A percentile compares a stretch with the other conserved stretches of the same genome.
Conservation (phyloP, 2,329 filamentous ascomycete genomes). For the Aspergillus udagawae region DNA sequence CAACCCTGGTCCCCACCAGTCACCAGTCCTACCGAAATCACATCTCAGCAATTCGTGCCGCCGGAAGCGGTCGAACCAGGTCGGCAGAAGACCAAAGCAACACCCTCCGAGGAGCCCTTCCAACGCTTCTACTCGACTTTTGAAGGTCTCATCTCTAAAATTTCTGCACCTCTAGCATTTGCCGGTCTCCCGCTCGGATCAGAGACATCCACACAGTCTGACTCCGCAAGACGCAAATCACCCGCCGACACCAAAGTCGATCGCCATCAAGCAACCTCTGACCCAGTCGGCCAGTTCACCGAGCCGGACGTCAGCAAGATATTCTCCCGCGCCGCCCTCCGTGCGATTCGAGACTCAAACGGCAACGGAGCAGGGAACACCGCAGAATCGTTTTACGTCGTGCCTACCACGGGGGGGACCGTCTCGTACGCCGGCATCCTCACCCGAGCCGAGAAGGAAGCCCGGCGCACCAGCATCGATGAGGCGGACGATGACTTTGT, state of each 20-base stretch:
- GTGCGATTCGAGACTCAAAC: constrained; percentile 66
- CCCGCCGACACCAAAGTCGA: constrained; percentile 35
- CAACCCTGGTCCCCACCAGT: constrained; percentile 34
- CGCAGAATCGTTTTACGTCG: constrained; percentile 81
- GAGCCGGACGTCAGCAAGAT: constrained; percentile 78
- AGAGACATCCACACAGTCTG: constrained; percentile 34
- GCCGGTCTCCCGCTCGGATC: constrained; percentile 76
- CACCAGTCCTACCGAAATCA: constrained; percentile 31
- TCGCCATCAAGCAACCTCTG: constrained; percentile 38
- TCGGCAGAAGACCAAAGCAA: constrained; percentile 13
- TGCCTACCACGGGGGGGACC: constrained; percentile 85
- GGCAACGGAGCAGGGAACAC: constrained; percentile 57
- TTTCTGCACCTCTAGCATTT: constrained; percentile 88
- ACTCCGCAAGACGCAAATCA: constrained; percentile 28
- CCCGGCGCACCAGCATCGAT: constrained; percentile 48
- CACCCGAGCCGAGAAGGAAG: constrained; percentile 46
- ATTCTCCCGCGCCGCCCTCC: constrained; percentile 80
- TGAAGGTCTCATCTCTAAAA: constrained; percentile 78
- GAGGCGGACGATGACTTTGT: constrained; percentile 82
- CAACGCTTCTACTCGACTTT: constrained; percentile 89
- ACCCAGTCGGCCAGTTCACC: constrained; percentile 35
- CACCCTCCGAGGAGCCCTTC: constrained; percentile 68
- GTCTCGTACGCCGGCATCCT: constrained; percentile 91
- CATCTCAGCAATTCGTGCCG: constrained; percentile 30
- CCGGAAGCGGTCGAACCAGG: constrained; percentile 25